A percentile compares a stretch with the other conserved stretches of the same genome.
Conservation (phyloP, 768 basidiomycete species). For the Rhodotorula kratochvilovae region DNA sequence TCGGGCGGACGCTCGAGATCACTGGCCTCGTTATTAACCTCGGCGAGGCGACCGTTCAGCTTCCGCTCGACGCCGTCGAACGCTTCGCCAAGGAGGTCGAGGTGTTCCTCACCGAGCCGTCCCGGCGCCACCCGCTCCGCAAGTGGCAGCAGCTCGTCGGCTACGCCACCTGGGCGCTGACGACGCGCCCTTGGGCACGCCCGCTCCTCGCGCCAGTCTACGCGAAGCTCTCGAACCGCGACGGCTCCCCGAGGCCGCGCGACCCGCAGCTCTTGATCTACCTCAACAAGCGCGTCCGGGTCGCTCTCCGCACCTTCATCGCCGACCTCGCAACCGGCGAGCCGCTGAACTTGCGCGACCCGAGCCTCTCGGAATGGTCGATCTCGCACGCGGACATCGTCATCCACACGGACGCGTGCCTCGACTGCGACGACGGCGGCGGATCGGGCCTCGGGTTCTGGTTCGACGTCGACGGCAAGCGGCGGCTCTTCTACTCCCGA, state of each 20-base stretch:
- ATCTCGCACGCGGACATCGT: neutral
- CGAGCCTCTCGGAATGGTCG: neutral
- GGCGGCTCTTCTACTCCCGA: neutral
- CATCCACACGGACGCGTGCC: conserved; percentile 1
- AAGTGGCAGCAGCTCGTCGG: neutral
- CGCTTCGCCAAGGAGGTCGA: neutral
- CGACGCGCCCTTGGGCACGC: neutral
- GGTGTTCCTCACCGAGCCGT: neutral
- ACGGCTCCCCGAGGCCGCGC: neutral
- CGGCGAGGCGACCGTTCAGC: neutral
- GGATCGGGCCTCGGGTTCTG: neutral
- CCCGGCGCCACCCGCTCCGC: neutral
- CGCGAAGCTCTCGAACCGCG: neutral
- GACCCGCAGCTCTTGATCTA: neutral
- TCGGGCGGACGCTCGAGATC: neutral
- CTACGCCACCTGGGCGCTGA: neutral
- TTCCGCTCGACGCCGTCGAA: neutral
- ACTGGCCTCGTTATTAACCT: conserved; percentile 1
- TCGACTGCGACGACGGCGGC: neutral
- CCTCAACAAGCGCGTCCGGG: neutral
- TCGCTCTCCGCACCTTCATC: neutral
- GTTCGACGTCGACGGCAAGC: neutral
- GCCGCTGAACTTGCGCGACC: neutral
- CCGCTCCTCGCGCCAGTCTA: neutral
- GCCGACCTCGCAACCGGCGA: neutral